phyloP scores from a whole-genome alignment of 495 filamentous ascomycete species.

The Xylaria cubensis region DNA sequence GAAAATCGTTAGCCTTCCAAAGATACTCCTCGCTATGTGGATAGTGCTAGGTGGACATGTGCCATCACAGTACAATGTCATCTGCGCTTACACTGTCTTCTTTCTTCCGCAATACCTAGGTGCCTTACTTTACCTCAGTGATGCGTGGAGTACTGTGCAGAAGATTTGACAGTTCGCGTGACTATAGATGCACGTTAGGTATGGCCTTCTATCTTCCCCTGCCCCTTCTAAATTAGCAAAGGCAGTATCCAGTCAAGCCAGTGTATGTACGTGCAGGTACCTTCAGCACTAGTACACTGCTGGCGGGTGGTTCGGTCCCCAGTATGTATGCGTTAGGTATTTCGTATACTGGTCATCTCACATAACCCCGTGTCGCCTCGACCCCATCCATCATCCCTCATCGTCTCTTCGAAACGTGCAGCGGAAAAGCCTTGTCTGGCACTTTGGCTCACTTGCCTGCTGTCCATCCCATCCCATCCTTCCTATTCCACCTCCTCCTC shows the following conservation, averaged over 20 bases:
- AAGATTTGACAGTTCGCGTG: not conserved
- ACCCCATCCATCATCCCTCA: constrained; percentile 25
- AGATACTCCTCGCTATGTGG: not conserved
- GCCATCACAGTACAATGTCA: not conserved
- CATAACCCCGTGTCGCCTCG: constrained; percentile 18
- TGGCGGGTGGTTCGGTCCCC: constrained; percentile 5
- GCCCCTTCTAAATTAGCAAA: constrained; percentile 17
- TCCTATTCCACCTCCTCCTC: too few relatives aligned
- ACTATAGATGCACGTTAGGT: not conserved
- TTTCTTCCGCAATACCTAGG: not conserved
- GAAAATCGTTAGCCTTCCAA: constrained; percentile 6
- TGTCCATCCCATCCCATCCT: not conserved
- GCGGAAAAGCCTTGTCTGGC: constrained; percentile 26
- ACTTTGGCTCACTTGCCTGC: not conserved
- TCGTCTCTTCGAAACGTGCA: constrained; percentile 23
- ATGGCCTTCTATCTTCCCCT: not conserved
- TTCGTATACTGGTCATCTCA: constrained; percentile 12
- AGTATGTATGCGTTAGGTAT: not conserved
- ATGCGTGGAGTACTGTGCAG: not conserved
- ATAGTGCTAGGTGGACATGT: not conserved
- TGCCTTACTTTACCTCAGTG: not conserved
- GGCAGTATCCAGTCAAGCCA: not conserved
- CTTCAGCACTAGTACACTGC: not conserved
- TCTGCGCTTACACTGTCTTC: not conserved
- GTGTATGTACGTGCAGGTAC: not conserved